Conservation (phyloP, 2,329 filamentous ascomycete species). For the Lasiodiplodia hormozganensis region DNA sequence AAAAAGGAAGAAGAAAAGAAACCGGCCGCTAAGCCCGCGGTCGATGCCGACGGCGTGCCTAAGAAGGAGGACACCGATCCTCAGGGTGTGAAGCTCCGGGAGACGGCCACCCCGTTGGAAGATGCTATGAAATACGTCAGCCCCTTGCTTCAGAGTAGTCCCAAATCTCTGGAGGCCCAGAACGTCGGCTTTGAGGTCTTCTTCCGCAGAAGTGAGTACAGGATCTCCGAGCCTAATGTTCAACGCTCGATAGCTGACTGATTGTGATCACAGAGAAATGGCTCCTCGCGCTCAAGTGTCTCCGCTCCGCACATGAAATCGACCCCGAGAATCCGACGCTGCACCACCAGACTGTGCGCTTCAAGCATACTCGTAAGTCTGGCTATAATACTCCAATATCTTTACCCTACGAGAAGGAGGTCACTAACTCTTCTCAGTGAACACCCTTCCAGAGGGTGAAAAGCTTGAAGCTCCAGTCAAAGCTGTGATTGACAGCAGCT, state of each 20-base stretch:
- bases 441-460: conserved; percentile 58
- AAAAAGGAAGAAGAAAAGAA: conserved; percentile 86
- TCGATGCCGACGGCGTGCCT: conserved; percentile 65
- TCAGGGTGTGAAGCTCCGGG: conserved; percentile 77
- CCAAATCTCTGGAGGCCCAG: conserved; percentile 82
- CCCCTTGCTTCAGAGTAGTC: conserved; percentile 82
- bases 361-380: conserved; percentile 64
- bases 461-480: conserved; percentile 63
- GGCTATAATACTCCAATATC: background rate
- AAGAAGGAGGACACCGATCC: conserved; percentile 95
- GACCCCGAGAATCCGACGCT: conserved; percentile 73
- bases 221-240: background rate
- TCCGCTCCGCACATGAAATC: conserved; percentile 74
- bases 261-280: conserved; percentile 71
- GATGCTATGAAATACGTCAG: conserved; percentile 87
- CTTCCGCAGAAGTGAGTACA: conserved; percentile 75
- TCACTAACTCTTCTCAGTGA: conserved; percentile 42
- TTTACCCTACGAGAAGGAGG: conserved; percentile 38
- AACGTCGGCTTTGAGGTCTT: conserved; percentile 89
- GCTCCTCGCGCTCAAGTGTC: conserved; percentile 83
- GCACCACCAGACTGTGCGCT: conserved; percentile 75
- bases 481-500: conserved; percentile 73
- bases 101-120: conserved; percentile 81
- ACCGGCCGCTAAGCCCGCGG: conserved; percentile 58
- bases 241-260: conserved; percentile 22